These are phyloP conservation scores for Debaryomyces nepalensis DNA, from an alignment of 1,139 yeast species.

Conservation along the genomic window DNA sequence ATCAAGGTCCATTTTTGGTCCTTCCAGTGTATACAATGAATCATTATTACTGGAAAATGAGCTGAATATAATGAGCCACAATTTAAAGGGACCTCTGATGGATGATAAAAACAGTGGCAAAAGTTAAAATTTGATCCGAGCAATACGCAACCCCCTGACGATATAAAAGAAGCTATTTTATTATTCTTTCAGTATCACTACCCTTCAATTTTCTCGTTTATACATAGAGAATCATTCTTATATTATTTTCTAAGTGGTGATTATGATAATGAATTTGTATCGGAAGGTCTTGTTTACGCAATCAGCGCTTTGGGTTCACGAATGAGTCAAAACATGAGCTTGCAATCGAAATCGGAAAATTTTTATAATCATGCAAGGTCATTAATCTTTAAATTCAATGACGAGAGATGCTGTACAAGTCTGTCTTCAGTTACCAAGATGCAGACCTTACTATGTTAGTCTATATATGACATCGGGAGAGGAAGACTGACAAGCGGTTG, in stretches of 20 bases:
- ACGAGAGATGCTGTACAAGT: slow-evolving; percentile 14
- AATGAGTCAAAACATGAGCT: slow-evolving; percentile 11
- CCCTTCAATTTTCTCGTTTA: slow-evolving; percentile 17
- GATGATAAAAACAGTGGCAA: background rate
- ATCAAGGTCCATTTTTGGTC: slow-evolving; percentile 14
- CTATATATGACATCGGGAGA: slow-evolving; percentile 15
- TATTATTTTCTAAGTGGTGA: slow-evolving; percentile 18
- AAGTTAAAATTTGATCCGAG: slow-evolving; percentile 5
- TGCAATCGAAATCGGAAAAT: slow-evolving; percentile 1
- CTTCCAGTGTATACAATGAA: slow-evolving; percentile 19
- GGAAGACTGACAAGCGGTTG: slow-evolving; percentile 17
- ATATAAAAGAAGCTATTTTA: slow-evolving; percentile 14
- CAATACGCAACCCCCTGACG: slow-evolving; percentile 12
- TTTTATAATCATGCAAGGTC: slow-evolving; percentile 6
- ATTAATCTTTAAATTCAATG: slow-evolving; percentile 8
- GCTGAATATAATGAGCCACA: background rate
- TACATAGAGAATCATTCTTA: slow-evolving; percentile 19
- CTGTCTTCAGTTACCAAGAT: slow-evolving; percentile 16
- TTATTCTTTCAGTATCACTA: slow-evolving; percentile 19
- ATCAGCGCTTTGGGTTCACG: slow-evolving; percentile 18
- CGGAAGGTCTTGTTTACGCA: slow-evolving; percentile 16
- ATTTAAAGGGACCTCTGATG: background rate
- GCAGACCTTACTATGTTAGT: slow-evolving; percentile 17
- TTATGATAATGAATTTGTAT: slow-evolving; percentile 16
- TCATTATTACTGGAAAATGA: slow-evolving; percentile 14